Evolutionary conservation across 2,329 filamentous ascomycete species (phyloP).

Genomic region (Stagonosporopsis chrysanthemi): DNA sequence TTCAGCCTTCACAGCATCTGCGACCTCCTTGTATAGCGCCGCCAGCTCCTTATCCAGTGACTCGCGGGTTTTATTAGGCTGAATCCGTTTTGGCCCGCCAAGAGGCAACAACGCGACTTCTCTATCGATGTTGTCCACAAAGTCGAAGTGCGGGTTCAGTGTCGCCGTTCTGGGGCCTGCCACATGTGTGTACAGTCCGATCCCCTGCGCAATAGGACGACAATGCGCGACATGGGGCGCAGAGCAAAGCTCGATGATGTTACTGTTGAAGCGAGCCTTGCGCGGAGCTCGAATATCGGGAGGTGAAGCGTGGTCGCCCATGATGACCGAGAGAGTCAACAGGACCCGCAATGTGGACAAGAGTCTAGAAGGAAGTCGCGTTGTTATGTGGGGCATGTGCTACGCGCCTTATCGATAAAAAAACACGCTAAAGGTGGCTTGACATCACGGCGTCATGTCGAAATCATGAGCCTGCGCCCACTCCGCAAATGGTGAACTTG

Average conservation of each 20-base stretch:
- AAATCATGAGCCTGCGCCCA: constrained; percentile 16
- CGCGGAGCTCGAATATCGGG: constrained; percentile 21
- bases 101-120: constrained; percentile 20
- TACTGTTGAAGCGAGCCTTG: constrained; percentile 30
- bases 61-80: not conserved
- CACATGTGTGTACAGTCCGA: constrained; percentile 40
- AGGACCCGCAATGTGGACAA: not conserved
- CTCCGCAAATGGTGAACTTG: constrained; percentile 22
- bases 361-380: constrained; percentile 4
- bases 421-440: constrained; percentile 10
- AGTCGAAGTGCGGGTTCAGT: not conserved
- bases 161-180: constrained; percentile 11
- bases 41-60: not conserved
- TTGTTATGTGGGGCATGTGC: not conserved
- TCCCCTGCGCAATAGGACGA: constrained; percentile 27
- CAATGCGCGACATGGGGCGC: constrained; percentile 2
- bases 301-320: constrained; percentile 8
- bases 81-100: constrained; percentile 10
- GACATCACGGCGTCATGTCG: constrained; percentile 32
- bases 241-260: constrained; percentile 27
- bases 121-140: not conserved
- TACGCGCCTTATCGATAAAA: constrained; percentile 9
- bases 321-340: not conserved
- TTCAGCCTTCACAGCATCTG: constrained; percentile 15
- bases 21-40: constrained; percentile 14